Evolutionary conservation across 768 basidiomycete species (phyloP).

Genomic region (Auriscalpium vulgare): DNA sequence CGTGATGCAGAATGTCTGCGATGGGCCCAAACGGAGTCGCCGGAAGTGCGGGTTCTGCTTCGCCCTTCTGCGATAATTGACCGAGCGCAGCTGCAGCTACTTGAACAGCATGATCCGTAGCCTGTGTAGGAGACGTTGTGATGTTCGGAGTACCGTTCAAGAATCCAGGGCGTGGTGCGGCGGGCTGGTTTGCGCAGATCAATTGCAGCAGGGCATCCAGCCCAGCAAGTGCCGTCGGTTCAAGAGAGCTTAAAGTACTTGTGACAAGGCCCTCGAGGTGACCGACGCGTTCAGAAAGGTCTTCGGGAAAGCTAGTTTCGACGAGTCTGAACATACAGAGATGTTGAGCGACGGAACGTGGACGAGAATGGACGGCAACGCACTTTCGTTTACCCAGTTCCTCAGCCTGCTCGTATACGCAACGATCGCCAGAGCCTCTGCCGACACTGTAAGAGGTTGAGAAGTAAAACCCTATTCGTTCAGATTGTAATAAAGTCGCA

Average conservation of each 20-base stretch:
- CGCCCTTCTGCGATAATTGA: slow-evolving; percentile 11
- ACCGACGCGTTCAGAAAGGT: not conserved
- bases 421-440: slow-evolving; percentile 12
- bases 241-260: slow-evolving; percentile 1
- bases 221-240: slow-evolving; percentile 9
- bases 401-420: slow-evolving; percentile 13
- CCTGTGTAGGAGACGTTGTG: not conserved
- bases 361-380: not conserved
- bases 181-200: slow-evolving; percentile 5
- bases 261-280: slow-evolving; percentile 2
- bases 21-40: slow-evolving; percentile 1
- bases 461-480: not conserved
- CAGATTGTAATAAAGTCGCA: not conserved
- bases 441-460: slow-evolving; percentile 7
- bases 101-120: slow-evolving; percentile 9
- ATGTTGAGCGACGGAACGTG: too few species aligned
- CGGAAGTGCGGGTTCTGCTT: not conserved
- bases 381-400: slow-evolving; percentile 10
- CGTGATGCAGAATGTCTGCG: not conserved
- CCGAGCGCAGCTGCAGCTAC: slow-evolving; percentile 13
- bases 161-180: not conserved
- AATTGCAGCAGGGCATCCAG: slow-evolving; percentile 16
- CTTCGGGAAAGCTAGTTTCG: not conserved
- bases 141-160: too few species aligned
- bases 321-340: not conserved